phyloP scores from a whole-genome alignment of 352 stramenopile genomes.

The Pythium oligandrum region DNA sequence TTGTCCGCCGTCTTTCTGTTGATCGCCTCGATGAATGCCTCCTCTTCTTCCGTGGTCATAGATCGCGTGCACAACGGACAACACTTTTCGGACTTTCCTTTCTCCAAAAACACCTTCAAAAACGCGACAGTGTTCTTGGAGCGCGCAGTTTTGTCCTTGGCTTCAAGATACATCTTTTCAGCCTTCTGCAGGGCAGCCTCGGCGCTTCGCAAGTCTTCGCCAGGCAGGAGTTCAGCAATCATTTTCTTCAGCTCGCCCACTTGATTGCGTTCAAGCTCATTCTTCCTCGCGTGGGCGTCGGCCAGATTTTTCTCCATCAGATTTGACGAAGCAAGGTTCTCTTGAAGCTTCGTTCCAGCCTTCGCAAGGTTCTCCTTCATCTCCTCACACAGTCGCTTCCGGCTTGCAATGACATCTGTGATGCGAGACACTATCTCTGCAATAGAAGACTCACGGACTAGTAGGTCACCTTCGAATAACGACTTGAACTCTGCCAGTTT shows the following conservation, averaged over 20 bases:
- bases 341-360: slow-evolving; percentile 40
- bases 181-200: slow-evolving; percentile 44
- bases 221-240: slow-evolving; percentile 43
- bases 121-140: slow-evolving; percentile 84
- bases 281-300: slow-evolving; percentile 35
- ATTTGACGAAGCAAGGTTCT: slow-evolving; percentile 49
- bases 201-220: slow-evolving; percentile 36
- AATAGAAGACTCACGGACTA: slow-evolving; percentile 21
- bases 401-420: too few relatives aligned
- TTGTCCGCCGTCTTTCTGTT: slow-evolving; percentile 72
- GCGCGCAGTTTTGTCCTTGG: slow-evolving; percentile 77
- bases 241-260: slow-evolving; percentile 42
- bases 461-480: slow-evolving; percentile 23
- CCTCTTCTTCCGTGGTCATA: slow-evolving; percentile 52
- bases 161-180: slow-evolving; percentile 64
- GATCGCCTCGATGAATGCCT: slow-evolving; percentile 55
- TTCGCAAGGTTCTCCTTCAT: slow-evolving; percentile 21
- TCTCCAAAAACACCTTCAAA: slow-evolving; percentile 80
- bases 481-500: slow-evolving; percentile 37
- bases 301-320: slow-evolving; percentile 38
- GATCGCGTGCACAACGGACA: slow-evolving; percentile 70
- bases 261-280: slow-evolving; percentile 46
- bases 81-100: slow-evolving; percentile 73
- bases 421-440: too few relatives aligned
- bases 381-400: slow-evolving; percentile 5